phyloP scores from a whole-genome alignment of 768 basidiomycete species.

The Russula ochroleuca region DNA sequence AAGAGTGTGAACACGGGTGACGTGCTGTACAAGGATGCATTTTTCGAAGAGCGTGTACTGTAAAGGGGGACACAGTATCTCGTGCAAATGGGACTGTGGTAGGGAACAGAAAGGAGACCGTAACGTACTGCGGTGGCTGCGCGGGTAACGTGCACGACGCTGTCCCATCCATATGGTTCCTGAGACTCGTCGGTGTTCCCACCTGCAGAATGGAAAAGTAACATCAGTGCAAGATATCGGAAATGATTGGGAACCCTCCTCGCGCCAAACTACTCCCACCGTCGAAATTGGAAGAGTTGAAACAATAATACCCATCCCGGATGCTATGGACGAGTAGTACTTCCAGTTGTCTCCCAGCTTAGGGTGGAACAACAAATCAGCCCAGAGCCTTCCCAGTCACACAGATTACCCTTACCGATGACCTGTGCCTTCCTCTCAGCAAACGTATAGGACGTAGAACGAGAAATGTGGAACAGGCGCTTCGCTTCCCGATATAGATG shows the following conservation, averaged over 20 bases:
- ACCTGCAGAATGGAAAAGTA: too few relatives aligned
- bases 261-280: conserved; percentile 43
- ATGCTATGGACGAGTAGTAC: conserved; percentile 65
- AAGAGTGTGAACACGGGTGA: conserved; percentile 72
- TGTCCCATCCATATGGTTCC: conserved; percentile 78
- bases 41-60: conserved; percentile 73
- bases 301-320: conserved; percentile 74
- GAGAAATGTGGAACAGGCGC: conserved; percentile 66
- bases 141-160: conserved; percentile 67
- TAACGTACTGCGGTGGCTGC: conserved; percentile 70
- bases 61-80: too few relatives aligned
- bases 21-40: too few relatives aligned
- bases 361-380: not conserved
- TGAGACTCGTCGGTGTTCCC: conserved; percentile 38
- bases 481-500: too few relatives aligned
- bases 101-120: too few relatives aligned
- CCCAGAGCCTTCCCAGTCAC: too few relatives aligned
- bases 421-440: conserved; percentile 53
- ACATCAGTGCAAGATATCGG: too few relatives aligned
- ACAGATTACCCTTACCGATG: conserved; percentile 44
- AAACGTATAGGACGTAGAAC: conserved; percentile 50
- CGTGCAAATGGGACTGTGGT: too few relatives aligned
- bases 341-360: conserved; percentile 76
- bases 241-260: too few relatives aligned
- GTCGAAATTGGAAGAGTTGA: conserved; percentile 81